Base-by-base conservation (phyloP, 2,329 filamentous ascomycete species). In the Amauroascus verrucosus region DNA sequence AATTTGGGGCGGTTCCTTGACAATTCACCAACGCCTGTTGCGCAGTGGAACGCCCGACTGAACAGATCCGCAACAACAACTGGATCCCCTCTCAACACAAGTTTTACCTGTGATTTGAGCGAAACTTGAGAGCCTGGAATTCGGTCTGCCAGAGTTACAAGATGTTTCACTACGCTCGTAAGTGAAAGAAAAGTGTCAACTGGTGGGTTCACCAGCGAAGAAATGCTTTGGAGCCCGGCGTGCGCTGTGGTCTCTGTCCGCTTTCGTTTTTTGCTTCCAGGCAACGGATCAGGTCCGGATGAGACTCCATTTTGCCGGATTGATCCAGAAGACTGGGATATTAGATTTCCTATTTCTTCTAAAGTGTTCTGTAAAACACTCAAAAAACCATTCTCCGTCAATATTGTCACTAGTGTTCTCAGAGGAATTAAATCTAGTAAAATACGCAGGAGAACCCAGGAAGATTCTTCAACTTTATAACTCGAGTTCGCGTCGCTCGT, bases 351-450 rank as follows among this genome's bases (percentile, higher is more conserved):
- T 28, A 49, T 28, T 24, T 88, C 84, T 46, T 79, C 75, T 46
- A 89, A 68, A 0, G 83, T 80, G 60, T 81, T 78, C 60, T 83
- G 80, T 40, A 94, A 65, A 8, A 88, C 78, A 0, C 71, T 68
- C 32, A 86, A 70, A 51, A 94, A 87, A 44, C 80, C 77, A 54
- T 83, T 76, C 54, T 89, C 83, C 20, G 80, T 82, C 6, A 95
- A 75, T 3, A 85, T 81, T 54, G 82, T 82, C 7, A 86, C 85
- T 22, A 87, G 74, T 9, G 81, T 83, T 44, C 85, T 82, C 0
- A 82, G 72, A 0, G 86, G 83, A 16, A 91, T 79, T n/a, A 81
- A 75, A 61, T 83, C 81, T 51, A 85, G 74, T 1, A 87, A 72
- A 73, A 82, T 81, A 69, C 80, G 75, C 53, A 86, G 62, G 49